These are phyloP conservation scores for Taphrina deformans DNA, from an alignment of 1,139 yeast genomes.

Conservation along the genomic window DNA sequence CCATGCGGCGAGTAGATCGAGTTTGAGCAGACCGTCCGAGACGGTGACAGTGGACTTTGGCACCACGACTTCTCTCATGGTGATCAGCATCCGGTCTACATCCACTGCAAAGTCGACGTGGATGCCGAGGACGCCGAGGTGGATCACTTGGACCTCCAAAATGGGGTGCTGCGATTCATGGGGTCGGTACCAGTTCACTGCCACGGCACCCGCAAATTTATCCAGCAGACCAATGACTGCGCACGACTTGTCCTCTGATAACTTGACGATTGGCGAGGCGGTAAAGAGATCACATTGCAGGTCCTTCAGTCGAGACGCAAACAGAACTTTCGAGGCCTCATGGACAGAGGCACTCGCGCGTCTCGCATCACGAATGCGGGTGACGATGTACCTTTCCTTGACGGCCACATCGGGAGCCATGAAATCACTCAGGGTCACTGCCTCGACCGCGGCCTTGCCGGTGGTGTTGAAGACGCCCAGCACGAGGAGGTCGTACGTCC, in stretches of 20 bases:
- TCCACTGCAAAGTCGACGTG: not conserved
- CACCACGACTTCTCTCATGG: slow-evolving; percentile 14
- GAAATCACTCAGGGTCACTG: not conserved
- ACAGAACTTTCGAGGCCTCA: not conserved
- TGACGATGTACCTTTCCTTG: slow-evolving; percentile 3
- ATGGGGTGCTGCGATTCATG: slow-evolving; percentile 8
- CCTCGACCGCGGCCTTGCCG: not conserved
- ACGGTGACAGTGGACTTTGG: not conserved
- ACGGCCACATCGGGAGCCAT: not conserved
- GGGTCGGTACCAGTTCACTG: not conserved
- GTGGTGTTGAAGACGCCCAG: slow-evolving; percentile 11
- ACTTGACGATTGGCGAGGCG: not conserved
- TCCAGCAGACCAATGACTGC: slow-evolving; percentile 11
- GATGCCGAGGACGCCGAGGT: slow-evolving; percentile 14
- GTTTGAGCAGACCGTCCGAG: not conserved
- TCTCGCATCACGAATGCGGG: not conserved
- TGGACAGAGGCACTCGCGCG: not conserved
- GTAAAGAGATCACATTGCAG: not conserved
- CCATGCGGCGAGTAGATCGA: slow-evolving; percentile 10
- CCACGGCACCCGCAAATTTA: slow-evolving; percentile 13
- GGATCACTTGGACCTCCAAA: slow-evolving; percentile 6
- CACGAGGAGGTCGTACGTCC: slow-evolving; percentile 7
- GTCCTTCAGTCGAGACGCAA: not conserved
- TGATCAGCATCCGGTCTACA: slow-evolving; percentile 3
- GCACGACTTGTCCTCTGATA: not conserved